Percentiles rank a stretch among this genome's conserved stretches.
phyloP scores from a whole-genome alignment of 2,329 filamentous ascomycete species.

The Rugonectria rugulosa region DNA sequence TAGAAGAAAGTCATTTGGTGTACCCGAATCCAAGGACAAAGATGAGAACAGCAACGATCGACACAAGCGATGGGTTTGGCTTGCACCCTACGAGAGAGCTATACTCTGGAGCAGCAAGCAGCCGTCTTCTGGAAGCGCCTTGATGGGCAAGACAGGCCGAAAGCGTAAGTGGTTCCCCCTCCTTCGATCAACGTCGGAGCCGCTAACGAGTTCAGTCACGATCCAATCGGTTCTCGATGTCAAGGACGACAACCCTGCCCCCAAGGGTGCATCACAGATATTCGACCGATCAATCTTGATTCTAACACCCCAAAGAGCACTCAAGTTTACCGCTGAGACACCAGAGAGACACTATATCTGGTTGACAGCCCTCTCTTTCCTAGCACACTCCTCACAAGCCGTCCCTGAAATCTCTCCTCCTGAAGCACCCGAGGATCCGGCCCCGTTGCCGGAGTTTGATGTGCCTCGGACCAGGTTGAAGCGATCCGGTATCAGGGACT shows the following conservation, averaged over 20 bases:
- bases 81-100: constrained; percentile 93
- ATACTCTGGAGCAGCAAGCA: constrained; percentile 99
- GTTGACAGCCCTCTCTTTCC: constrained; percentile 92
- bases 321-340: constrained; percentile 90
- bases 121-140: constrained; percentile 82
- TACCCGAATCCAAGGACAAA: constrained; percentile 70
- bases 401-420: constrained; percentile 74
- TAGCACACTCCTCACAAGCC: constrained; percentile 86
- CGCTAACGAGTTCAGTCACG: constrained; percentile 67
- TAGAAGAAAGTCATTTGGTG: constrained; percentile 88
- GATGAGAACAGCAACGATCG: constrained; percentile 79
- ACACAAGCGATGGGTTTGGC: constrained; percentile 98
- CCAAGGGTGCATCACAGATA: constrained; percentile 70
- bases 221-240: constrained; percentile 98
- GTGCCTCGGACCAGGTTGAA: constrained; percentile 55
- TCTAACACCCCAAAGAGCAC: constrained; percentile 86
- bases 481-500: constrained; percentile 77
- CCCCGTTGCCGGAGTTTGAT: constrained; percentile 61
- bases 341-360: constrained; percentile 92
- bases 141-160: constrained; percentile 93
- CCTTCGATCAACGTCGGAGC: constrained; percentile 18
- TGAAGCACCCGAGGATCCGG: constrained; percentile 48
- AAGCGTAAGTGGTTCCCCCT: constrained; percentile 74
- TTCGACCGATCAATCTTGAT: constrained; percentile 97
- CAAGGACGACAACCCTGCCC: constrained; percentile 88